Conservation (phyloP, 2,329 filamentous ascomycete genomes). For the Alternaria metachromatica region DNA sequence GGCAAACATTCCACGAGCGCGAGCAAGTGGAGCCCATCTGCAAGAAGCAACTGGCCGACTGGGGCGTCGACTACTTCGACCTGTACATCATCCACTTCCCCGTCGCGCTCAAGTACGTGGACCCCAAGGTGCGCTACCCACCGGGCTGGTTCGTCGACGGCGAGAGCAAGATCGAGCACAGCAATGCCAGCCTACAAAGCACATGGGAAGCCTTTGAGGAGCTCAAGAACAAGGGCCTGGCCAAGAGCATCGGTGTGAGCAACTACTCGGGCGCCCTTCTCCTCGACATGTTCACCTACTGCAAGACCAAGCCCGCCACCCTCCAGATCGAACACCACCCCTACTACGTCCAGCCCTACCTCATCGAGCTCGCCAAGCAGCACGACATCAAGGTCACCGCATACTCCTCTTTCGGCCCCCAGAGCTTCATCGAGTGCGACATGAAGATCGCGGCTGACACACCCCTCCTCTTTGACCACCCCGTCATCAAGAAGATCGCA, state of each 20-base stretch:
- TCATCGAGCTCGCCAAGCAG: constrained; percentile 44
- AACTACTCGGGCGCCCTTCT: constrained; percentile 51
- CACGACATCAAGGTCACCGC: constrained; percentile 44
- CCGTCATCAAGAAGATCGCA: constrained; percentile 72
- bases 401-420: constrained; percentile 56
- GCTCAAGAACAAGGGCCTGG: constrained; percentile 40
- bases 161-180: constrained; percentile 46
- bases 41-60: constrained; percentile 60
- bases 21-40: constrained; percentile 78
- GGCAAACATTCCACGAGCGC: constrained; percentile 88
- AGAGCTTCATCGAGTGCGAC: constrained; percentile 46
- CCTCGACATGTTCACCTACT: constrained; percentile 64
- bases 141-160: constrained; percentile 47
- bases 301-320: constrained; percentile 42
- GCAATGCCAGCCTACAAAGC: constrained; percentile 42
- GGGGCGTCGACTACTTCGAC: constrained; percentile 49
- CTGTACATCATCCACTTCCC: constrained; percentile 84
- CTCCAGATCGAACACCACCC: constrained; percentile 50
- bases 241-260: constrained; percentile 47
- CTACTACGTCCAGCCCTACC: constrained; percentile 45
- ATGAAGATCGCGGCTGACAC: constrained; percentile 43
- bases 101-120: constrained; percentile 71
- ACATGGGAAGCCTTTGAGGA: constrained; percentile 53
- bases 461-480: constrained; percentile 43
- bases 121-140: constrained; percentile 44